Evolutionary conservation across 202 grass and related monocot genomes (phyloP), one percentile per base, ranked within the genome.

Genomic region (Schoenoplectus tabernaemontani): DNA sequence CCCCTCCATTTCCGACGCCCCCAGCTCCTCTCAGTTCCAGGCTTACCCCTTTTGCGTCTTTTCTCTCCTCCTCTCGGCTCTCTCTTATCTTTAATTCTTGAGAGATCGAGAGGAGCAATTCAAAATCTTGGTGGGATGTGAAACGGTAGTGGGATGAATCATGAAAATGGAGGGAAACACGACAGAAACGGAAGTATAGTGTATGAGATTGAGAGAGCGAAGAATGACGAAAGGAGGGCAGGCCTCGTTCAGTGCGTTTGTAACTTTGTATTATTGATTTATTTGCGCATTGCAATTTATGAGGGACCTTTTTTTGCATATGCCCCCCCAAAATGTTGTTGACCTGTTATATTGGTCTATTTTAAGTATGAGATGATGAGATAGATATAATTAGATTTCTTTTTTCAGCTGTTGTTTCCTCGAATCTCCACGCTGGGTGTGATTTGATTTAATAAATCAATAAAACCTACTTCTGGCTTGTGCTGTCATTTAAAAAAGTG

Each of bases 111-210:
- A 63, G 26, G 28, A 33, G 54, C 5, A 53, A n/a, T n/a, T 67
- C 7, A 42, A 1, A 11, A 4, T 67, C 10, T 67, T 20, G 15
- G 28, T 64, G 5, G 33, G 15, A 36, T 61, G 15, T 22, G 17
- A 41, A 66, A 66, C 37, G 34, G 39, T 10, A 69, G 9, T 24
- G 9, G 42, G 22, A 30, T 48, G 16, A 32, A 73, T 8, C 19
- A 26, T 47, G 15, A 36, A 75, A 75, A 56, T 75, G 70, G 70
- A 75, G 70, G 70, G 70, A 75, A 73, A 73, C 2, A 1, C 23
- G 68, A 17, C 24, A 32, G 68, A 72, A 72, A 72, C 68, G 43
- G 68, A 73, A 32, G 13, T 1, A 68, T 8, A 9, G 4, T 34
- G 24, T 28, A 13, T 0, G 28, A 7, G 59, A 64, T 5, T 38